Conservation (phyloP, 495 filamentous ascomycete species). For the Lasiosphaeria miniovina region DNA sequence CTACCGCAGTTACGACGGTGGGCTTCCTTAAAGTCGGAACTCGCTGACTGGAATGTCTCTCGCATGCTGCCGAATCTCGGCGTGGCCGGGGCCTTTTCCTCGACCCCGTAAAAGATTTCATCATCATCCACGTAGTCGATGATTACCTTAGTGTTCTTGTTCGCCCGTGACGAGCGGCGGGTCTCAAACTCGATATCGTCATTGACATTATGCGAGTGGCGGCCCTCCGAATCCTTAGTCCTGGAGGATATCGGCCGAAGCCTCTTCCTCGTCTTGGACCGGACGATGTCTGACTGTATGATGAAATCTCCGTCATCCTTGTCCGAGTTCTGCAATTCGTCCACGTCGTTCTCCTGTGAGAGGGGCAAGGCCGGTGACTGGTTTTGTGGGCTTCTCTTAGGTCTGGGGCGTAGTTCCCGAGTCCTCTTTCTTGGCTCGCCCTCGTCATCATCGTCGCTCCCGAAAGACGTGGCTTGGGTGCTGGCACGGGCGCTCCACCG, state of each 20-base stretch:
- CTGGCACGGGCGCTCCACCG: constrained; percentile 25
- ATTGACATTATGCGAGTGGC: constrained; percentile 16
- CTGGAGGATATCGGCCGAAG: background rate
- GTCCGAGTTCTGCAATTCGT: constrained; percentile 41
- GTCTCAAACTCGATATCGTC: constrained; percentile 48
- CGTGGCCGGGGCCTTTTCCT: constrained; percentile 45
- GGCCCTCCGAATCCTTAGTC: background rate
- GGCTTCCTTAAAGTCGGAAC: constrained; percentile 57
- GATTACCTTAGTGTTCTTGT: constrained; percentile 53
- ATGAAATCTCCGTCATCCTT: constrained; percentile 30
- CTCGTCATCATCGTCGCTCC: constrained; percentile 18
- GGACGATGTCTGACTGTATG: constrained; percentile 39
- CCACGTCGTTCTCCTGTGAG: constrained; percentile 36
- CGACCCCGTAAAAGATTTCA: constrained; percentile 55
- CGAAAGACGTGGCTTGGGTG: constrained; percentile 22
- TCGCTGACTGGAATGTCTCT: constrained; percentile 60
- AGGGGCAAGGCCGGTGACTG: background rate
- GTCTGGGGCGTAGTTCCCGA: constrained; percentile 6
- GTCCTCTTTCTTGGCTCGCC: background rate
- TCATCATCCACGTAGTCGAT: constrained; percentile 52
- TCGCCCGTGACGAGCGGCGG: constrained; percentile 50
- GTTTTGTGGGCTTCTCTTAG: background rate
- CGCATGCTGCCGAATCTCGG: constrained; percentile 60
- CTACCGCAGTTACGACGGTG: constrained; percentile 71
- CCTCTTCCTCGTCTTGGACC: constrained; percentile 13